These are phyloP conservation scores for Clarireedia hainanense DNA, from an alignment of 2,329 filamentous ascomycete species.

Conservation along the genomic window DNA sequence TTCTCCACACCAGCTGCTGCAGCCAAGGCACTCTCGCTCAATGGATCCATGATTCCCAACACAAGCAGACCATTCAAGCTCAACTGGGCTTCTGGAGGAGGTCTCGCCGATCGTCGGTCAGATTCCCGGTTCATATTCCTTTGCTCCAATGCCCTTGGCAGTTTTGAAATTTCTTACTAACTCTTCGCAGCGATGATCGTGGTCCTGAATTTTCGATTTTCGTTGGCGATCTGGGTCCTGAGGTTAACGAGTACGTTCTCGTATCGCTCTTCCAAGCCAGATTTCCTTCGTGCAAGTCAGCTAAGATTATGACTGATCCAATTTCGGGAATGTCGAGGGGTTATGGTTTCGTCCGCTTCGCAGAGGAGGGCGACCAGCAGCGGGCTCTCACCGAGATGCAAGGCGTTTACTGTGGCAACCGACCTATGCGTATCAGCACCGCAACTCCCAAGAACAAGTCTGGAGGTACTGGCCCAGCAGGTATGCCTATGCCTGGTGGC, in stretches of 20 bases:
- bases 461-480: conserved; percentile 43
- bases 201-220: conserved; percentile 97
- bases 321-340: conserved; percentile 96
- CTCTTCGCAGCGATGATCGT: conserved; percentile 71
- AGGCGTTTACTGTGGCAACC: conserved; percentile 96
- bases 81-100: conserved; percentile 97
- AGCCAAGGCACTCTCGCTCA: conserved; percentile 82
- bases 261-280: conserved; percentile 95
- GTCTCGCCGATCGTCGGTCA: conserved; percentile 85
- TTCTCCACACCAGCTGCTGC: conserved; percentile 78
- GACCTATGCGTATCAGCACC: conserved; percentile 96
- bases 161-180: conserved; percentile 11
- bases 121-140: conserved; percentile 31
- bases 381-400: conserved; percentile 96
- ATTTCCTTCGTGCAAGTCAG: conserved; percentile 96
- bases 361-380: conserved; percentile 92
- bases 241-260: conserved; percentile 97
- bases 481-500: conserved; percentile 38
- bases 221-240: conserved; percentile 92
- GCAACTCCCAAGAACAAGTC: conserved; percentile 91
- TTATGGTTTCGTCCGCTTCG: conserved; percentile 97
- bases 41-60: conserved; percentile 86
- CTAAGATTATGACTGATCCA: conserved; percentile 99
- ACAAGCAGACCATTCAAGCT: conserved; percentile 94
- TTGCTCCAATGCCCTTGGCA: conserved; percentile 8